phyloP scores from a whole-genome alignment of 345 rosid genomes.

The Hypericum androsaemum region DNA sequence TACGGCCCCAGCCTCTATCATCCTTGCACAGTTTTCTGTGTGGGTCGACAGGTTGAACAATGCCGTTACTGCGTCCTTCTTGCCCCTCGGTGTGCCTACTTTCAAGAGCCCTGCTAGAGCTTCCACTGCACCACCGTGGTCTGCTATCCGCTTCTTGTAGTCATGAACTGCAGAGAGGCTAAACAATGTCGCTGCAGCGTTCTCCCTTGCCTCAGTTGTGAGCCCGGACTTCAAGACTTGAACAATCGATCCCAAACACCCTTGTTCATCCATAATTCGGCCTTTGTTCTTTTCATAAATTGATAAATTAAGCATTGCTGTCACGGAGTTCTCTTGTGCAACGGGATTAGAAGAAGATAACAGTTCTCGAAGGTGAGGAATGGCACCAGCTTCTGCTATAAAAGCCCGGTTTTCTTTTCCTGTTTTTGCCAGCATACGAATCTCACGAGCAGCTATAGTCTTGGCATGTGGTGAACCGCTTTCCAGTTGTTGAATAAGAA shows the following conservation, averaged over 20 bases:
- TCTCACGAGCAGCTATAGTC: constrained; percentile 67
- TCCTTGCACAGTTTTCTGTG: constrained; percentile 57
- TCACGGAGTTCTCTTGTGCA: constrained; percentile 85
- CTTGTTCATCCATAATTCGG: constrained; percentile 66
- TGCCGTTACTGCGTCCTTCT: constrained; percentile 93
- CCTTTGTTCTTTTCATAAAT: constrained; percentile 82
- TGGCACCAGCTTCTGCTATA: constrained; percentile 87
- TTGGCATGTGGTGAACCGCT: constrained; percentile 54
- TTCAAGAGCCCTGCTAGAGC: constrained; percentile 63
- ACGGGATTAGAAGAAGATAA: constrained; percentile 49
- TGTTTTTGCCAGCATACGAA: constrained; percentile 75
- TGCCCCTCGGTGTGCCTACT: constrained; percentile 71
- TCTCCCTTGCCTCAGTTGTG: constrained; percentile 78
- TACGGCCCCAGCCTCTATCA: constrained; percentile 77
- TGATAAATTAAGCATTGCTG: constrained; percentile 83
- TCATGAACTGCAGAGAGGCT: constrained; percentile 88
- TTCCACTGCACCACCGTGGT: constrained; percentile 55
- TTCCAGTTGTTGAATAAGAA: constrained; percentile 60
- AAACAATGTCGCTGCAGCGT: constrained; percentile 88
- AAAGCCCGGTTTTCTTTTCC: constrained; percentile 81
- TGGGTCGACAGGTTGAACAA: constrained; percentile 82
- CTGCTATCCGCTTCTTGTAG: constrained; percentile 77
- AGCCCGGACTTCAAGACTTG: constrained; percentile 60
- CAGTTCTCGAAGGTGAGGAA: constrained; percentile 54
- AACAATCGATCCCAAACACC: constrained; percentile 65